phyloP scores from a whole-genome alignment of 192 early-diverging fungal genomes.

The Helicostylum pulchrum region DNA sequence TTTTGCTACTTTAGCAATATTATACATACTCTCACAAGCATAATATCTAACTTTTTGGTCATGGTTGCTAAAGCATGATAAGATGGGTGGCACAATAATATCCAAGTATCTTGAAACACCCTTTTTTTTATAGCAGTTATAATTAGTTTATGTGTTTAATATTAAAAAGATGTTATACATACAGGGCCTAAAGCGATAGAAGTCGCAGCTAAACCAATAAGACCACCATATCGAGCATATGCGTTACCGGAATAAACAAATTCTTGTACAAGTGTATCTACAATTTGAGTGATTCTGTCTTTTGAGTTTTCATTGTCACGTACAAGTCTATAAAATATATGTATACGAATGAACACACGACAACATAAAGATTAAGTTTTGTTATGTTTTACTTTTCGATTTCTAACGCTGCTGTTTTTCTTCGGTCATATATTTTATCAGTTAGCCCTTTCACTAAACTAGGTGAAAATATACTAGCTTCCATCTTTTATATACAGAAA shows the following conservation, averaged over 20 bases:
- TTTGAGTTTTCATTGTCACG: constrained; percentile 60
- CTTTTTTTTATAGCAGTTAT: constrained; percentile 20
- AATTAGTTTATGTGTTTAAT: not conserved
- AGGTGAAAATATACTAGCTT: constrained; percentile 22
- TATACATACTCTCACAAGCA: constrained; percentile 98
- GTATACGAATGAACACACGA: not conserved
- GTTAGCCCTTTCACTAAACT: constrained; percentile 68
- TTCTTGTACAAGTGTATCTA: constrained; percentile 77
- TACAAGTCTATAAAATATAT: constrained; percentile 53
- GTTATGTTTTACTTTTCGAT: constrained; percentile 66
- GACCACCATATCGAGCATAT: constrained; percentile 87
- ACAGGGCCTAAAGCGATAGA: constrained; percentile 85
- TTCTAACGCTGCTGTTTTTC: constrained; percentile 87
- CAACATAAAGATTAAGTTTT: not conserved
- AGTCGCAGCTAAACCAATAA: constrained; percentile 87
- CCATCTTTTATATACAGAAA: constrained; percentile 14
- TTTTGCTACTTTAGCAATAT: constrained; percentile 94
- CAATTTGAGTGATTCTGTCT: constrained; percentile 63
- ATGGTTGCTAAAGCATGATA: constrained; percentile 88
- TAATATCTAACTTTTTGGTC: constrained; percentile 96
- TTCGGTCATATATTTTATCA: constrained; percentile 93
- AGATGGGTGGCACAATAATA: constrained; percentile 88
- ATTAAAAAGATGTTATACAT: constrained; percentile 21
- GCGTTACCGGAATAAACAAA: constrained; percentile 86
- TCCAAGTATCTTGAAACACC: constrained; percentile 63